Evolutionary conservation across 148 eudicot genomes (phyloP).

Genomic region (Rhododendron henanense): DNA sequence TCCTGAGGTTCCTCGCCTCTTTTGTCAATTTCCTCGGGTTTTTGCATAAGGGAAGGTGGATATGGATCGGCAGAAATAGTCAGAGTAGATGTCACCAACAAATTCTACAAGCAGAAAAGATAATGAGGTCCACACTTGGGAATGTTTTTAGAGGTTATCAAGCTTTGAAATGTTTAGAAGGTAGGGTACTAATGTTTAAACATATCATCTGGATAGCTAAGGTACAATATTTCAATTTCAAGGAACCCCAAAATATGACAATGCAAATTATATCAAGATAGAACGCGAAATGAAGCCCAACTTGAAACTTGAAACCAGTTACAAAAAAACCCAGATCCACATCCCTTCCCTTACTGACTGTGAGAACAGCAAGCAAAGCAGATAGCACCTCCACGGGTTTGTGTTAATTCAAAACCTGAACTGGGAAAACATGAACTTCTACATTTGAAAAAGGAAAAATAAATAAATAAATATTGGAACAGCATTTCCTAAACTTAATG

Average conservation of each 20-base stretch:
- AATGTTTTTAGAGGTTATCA: background rate
- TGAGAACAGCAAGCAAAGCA: background rate
- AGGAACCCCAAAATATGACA: background rate
- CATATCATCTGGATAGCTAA: background rate
- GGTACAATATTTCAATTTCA: background rate
- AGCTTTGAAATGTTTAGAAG: slow-evolving; percentile 3
- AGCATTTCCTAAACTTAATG: background rate
- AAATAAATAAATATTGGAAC: background rate
- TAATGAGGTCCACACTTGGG: background rate
- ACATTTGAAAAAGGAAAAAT: background rate
- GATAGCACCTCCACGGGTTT: background rate
- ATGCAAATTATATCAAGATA: background rate
- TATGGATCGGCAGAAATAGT: slow-evolving; percentile 51
- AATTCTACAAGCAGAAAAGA: slow-evolving; percentile 39
- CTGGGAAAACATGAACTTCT: background rate
- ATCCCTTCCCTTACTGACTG: background rate
- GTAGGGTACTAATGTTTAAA: background rate
- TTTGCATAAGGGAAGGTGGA: slow-evolving; percentile 32
- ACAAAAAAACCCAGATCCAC: background rate
- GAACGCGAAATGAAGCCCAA: background rate
- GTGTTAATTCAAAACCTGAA: background rate
- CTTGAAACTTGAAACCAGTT: background rate
- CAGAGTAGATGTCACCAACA: slow-evolving; percentile 74
- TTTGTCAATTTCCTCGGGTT: slow-evolving; percentile 31
- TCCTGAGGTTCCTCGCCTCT: slow-evolving; percentile 22